phyloP scores from a whole-genome alignment of 2,329 filamentous ascomycete genomes.

The Hymenoscyphus occultus region DNA sequence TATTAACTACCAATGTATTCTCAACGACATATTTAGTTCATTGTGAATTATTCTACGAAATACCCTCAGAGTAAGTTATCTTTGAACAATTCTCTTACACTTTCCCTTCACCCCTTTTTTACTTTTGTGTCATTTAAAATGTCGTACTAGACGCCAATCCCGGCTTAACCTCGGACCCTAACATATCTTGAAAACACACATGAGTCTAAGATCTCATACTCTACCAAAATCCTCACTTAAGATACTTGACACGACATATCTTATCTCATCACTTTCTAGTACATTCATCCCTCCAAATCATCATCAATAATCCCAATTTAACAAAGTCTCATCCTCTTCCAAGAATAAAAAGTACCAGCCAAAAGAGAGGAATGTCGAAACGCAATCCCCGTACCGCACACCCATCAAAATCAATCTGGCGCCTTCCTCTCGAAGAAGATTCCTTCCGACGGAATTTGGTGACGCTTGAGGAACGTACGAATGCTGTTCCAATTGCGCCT shows the following conservation, averaged over 20 bases:
- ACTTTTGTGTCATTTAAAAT: no score
- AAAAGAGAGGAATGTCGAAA: conserved; percentile 5
- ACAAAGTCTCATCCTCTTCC: not conserved
- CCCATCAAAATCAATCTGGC: conserved; percentile 17
- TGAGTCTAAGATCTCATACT: not conserved
- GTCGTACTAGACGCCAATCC: not conserved
- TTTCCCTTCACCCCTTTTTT: not conserved
- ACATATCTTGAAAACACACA: not conserved
- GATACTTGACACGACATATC: not conserved
- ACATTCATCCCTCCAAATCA: no score
- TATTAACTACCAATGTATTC: not conserved
- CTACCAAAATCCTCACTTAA: not conserved
- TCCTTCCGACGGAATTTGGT: conserved; percentile 17
- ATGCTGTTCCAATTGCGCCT: conserved; percentile 23
- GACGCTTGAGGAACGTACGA: conserved; percentile 16
- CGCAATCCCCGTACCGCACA: conserved; percentile 6
- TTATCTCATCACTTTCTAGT: not conserved
- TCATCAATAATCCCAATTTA: not conserved
- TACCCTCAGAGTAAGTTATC: not conserved
- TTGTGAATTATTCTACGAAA: not conserved
- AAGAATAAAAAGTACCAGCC: no score
- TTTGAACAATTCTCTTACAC: no score
- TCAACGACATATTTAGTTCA: not conserved
- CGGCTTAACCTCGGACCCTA: not conserved
- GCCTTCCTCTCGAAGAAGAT: conserved; percentile 9